Base-by-base conservation (phyloP, 495 filamentous ascomycete species). In the Geoglossum glabrum region DNA sequence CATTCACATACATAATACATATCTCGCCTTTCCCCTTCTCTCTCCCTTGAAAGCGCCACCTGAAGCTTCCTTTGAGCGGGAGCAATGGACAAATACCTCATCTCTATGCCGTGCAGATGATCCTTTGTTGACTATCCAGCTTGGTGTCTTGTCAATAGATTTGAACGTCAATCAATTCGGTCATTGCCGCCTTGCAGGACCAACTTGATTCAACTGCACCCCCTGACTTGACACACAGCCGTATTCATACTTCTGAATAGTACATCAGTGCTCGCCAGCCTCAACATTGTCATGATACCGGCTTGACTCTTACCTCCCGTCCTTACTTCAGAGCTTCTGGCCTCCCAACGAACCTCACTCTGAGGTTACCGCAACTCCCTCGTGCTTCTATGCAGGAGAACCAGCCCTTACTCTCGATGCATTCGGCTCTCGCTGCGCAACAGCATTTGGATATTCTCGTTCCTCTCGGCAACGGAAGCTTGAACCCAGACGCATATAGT, bases 171-270 rank as follows among this genome's bases (percentile, higher is more conserved):
- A 52, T 52, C 49, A 27, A 52, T 52, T 52, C 49, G 49, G 49
- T n/a, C 49, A 52, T 52, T 52, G 49, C 28, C 28, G 49, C 49
- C 49, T 52, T 52, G 49, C 49, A 52, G 49, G 49, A 27, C 49
- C 17, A 28, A 21, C 28, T 52, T 52, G 1, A 28, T 4, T n/a
- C 23, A 1, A 30, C 49, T 52, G 28, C 49, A 31, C 49, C 49
- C 49, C 28, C 30, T 23, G 10, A 23, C 13, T 52, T 30, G 19
- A 13, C 17, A 52, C 49, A 28, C 28, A 17, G 23, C 23, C 23
- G 49, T 27, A 52, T 31, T 13, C 25, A 13, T 4, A 13, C 10
- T 27, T 30, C 25, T 52, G 49, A 31, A 52, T 30, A 19, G 15
- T 1, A 31, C 40, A 45, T 45, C 40, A 45, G 10, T 45, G 40